These are phyloP conservation scores for Ostreobium quekettii DNA, from an alignment of 139 green algal species.

Conservation along the genomic window DNA sequence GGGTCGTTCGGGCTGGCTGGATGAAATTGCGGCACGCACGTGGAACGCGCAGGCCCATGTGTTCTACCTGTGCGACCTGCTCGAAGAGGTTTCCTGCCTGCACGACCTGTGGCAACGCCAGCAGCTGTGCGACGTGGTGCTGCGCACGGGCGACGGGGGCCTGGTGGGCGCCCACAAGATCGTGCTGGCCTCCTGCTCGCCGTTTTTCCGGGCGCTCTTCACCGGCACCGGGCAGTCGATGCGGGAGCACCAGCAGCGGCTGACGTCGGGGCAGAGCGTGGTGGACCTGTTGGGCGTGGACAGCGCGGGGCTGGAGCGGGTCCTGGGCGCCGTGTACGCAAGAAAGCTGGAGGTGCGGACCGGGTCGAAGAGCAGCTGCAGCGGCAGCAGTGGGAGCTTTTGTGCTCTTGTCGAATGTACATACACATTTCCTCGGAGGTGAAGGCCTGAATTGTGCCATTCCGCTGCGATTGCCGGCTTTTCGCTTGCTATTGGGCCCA, in stretches of 20 bases:
- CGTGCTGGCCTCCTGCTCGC: conserved; percentile 30
- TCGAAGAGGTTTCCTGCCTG: conserved; percentile 10
- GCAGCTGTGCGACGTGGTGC: conserved; percentile 26
- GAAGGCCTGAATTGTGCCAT: too few species aligned
- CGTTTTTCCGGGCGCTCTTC: conserved; percentile 43
- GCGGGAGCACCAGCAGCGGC: conserved; percentile 6
- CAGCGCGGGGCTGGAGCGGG: conserved; percentile 16
- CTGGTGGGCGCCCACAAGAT: conserved; percentile 30
- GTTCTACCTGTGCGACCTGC: neutral
- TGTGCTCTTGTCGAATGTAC: neutral
- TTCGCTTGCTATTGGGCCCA: too few species aligned
- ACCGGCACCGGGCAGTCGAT: conserved; percentile 26
- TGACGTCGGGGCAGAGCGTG: neutral
- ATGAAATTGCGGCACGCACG: too few species aligned
- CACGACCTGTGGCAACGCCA: conserved; percentile 27
- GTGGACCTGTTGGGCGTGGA: conserved; percentile 25
- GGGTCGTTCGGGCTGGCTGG: too few species aligned
- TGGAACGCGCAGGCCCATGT: neutral
- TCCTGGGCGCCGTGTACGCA: conserved; percentile 38
- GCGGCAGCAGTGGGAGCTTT: neutral
- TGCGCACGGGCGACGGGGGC: conserved; percentile 22
- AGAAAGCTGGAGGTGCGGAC: conserved; percentile 16
- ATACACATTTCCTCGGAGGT: too few species aligned
- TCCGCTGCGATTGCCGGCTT: too few species aligned
- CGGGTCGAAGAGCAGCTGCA: too few species aligned